A percentile compares a stretch with the other conserved stretches of the same genome.
These are phyloP conservation scores for Hydnum rufescens DNA, from an alignment of 768 basidiomycete genomes.

Conservation along the genomic window DNA sequence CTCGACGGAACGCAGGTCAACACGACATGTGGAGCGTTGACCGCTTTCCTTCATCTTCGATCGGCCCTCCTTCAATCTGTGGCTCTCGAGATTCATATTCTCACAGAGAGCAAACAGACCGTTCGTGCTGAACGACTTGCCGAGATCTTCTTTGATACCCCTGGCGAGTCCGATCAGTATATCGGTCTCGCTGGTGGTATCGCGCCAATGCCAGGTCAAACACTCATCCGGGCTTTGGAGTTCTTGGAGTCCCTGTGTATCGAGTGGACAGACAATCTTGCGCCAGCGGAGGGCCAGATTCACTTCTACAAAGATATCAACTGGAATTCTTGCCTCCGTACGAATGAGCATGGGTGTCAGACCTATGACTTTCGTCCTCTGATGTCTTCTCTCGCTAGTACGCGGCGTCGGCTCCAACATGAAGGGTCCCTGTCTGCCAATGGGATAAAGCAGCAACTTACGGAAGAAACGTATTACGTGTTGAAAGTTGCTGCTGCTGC, in stretches of 20 bases:
- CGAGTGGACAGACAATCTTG: constrained; percentile 65
- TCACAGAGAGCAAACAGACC: constrained; percentile 57
- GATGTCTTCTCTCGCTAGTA: constrained; percentile 41
- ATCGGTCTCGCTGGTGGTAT: constrained; percentile 20
- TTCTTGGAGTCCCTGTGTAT: constrained; percentile 73
- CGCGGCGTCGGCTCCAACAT: constrained; percentile 39
- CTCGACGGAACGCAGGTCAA: constrained; percentile 46
- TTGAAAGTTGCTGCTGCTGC: constrained; percentile 70
- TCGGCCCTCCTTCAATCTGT: constrained; percentile 71
- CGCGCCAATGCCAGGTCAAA: too few relatives aligned
- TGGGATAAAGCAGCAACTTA: constrained; percentile 30
- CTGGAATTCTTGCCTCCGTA: constrained; percentile 46
- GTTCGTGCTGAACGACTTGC: constrained; percentile 58
- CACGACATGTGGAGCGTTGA: constrained; percentile 46
- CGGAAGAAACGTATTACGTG: constrained; percentile 51
- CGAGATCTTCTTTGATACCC: constrained; percentile 51
- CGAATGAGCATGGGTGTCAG: constrained; percentile 56
- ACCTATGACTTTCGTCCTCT: constrained; percentile 60
- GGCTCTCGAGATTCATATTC: constrained; percentile 72
- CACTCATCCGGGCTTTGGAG: constrained; percentile 71
- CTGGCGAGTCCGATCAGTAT: constrained; percentile 24
- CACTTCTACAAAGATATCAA: constrained; percentile 35
- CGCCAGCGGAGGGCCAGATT: constrained; percentile 40
- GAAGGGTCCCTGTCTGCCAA: constrained; percentile 42
- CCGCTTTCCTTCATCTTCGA: constrained; percentile 61